Percentiles rank a stretch among this genome's conserved stretches.
phyloP scores from a whole-genome alignment of 768 basidiomycete genomes.

The Sporobolomyces pararoseus region DNA sequence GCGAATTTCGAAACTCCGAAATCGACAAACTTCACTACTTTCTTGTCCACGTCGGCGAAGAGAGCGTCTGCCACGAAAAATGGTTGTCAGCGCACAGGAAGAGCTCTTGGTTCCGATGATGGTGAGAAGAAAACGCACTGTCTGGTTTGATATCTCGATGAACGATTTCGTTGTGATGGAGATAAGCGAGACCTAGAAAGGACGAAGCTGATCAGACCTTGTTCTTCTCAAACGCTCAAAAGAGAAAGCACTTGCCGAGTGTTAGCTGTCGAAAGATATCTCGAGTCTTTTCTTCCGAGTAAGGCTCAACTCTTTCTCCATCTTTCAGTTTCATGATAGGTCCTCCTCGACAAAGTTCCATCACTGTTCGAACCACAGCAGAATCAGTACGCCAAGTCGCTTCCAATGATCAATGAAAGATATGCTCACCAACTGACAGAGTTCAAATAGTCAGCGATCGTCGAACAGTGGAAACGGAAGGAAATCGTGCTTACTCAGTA shows the following conservation, averaged over 20 bases:
- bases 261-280: conserved; percentile 44
- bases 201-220: not conserved
- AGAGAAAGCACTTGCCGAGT: conserved; percentile 24
- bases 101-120: too few relatives aligned
- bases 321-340: conserved; percentile 34
- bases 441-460: not conserved
- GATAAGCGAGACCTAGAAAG: conserved; percentile 38
- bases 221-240: not conserved
- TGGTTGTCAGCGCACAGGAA: not conserved
- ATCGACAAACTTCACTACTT: conserved; percentile 86
- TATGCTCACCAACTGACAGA: conserved; percentile 21
- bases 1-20: conserved; percentile 94
- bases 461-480: not conserved
- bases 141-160: conserved; percentile 48
- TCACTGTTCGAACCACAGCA: conserved; percentile 16
- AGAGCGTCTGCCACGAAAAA: conserved; percentile 65
- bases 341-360: conserved; percentile 40
- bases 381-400: not conserved
- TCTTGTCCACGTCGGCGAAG: conserved; percentile 69
- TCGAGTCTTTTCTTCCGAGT: conserved; percentile 38
- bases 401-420: too few relatives aligned
- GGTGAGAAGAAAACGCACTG: conserved; percentile 17
- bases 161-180: conserved; percentile 43
- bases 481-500: conserved; percentile 33
- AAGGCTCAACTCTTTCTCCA: conserved; percentile 27